Base-by-base conservation (phyloP, 352 stramenopile species). In the Phytopythium litorale region DNA sequence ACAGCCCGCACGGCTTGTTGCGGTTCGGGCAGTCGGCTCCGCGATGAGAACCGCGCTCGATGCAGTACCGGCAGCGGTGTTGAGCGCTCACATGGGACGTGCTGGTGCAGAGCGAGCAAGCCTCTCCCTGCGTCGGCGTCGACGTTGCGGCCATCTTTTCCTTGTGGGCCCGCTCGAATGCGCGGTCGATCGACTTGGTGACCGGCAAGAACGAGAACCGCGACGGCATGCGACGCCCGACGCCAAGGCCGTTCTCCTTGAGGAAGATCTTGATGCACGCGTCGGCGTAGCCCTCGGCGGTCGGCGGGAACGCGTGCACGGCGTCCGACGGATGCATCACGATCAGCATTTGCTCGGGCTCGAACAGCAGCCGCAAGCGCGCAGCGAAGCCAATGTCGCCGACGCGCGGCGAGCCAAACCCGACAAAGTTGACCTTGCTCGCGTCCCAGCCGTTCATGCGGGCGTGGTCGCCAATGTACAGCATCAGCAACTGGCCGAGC, bases 251-350 rank as follows among this genome's bases (percentile, higher is more conserved):
- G 42, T 89, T 64, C 51, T 89, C 82, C 23, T 86, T 82, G 21
- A 95, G 59, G 48, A 95, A 95, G 33, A 95, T 91, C 68, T 95
- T 95, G 72, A 93, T 77, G 40, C 79, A 81, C 1, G 82, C 72
- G 59, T 93, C 84, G 30, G 71, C 82, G 43, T 95, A 95, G 21
- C 86, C 86, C 60, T 95, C 86, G 23, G 84, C 79, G 1, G 81
- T 93, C 12, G 86, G 82, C 46, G 86, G 86, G 64, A 92, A 95
- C 19, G 86, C 86, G 58, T 95, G 86, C 18, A 95, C 84, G 3
- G 75, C 79, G 60, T 95, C 86, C 2, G 81, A 88, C 15, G 86
- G 84, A 48, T 95, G 82, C 86, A 95, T 95, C 9, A 95, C 78
- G 57, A 92, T 91, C 16, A 95, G 56, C 15, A 93, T 59, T 51